A percentile compares a stretch with the other conserved stretches of the same genome.
Evolutionary conservation across 1,284 basidiomycete genomes (phyloP).

Genomic region (Tylopilus microsporus): DNA sequence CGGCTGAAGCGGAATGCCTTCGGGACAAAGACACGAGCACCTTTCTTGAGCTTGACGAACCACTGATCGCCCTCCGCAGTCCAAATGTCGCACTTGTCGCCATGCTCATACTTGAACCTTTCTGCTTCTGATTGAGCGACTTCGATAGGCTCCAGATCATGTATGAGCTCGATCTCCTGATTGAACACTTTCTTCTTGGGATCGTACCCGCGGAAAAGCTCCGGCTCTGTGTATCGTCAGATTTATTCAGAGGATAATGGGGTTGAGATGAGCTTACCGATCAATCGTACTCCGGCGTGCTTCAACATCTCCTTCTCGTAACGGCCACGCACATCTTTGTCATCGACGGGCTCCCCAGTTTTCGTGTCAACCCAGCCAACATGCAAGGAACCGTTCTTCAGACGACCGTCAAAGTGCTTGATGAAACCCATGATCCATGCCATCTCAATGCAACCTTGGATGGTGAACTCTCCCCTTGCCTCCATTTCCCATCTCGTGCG

Average conservation of each 20-base stretch:
- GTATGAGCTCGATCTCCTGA: slow-evolving; percentile 94
- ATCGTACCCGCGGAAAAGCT: slow-evolving; percentile 95
- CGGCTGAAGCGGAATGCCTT: slow-evolving; percentile 96
- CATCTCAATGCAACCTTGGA: slow-evolving; percentile 98
- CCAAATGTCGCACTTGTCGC: slow-evolving; percentile 95
- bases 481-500: slow-evolving; percentile 99
- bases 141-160: slow-evolving; percentile 96
- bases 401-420: slow-evolving; percentile 95
- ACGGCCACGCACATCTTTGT: slow-evolving; percentile 90
- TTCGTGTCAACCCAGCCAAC: slow-evolving; percentile 98
- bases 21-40: slow-evolving; percentile 88
- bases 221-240: slow-evolving; percentile 66
- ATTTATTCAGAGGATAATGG: neutral
- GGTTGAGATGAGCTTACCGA: slow-evolving; percentile 55
- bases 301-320: slow-evolving; percentile 93
- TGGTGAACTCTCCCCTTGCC: slow-evolving; percentile 87
- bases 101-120: slow-evolving; percentile 96
- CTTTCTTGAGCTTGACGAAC: slow-evolving; percentile 99
- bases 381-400: slow-evolving; percentile 87
- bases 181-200: slow-evolving; percentile 96
- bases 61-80: slow-evolving; percentile 85
- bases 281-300: slow-evolving; percentile 93
- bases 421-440: slow-evolving; percentile 99
- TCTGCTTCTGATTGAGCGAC: slow-evolving; percentile 86
- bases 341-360: slow-evolving; percentile 93